Percentiles rank a stretch among this genome's conserved stretches.
Conservation (phyloP, 129 eudicot species). For the Deinandra increscens region DNA sequence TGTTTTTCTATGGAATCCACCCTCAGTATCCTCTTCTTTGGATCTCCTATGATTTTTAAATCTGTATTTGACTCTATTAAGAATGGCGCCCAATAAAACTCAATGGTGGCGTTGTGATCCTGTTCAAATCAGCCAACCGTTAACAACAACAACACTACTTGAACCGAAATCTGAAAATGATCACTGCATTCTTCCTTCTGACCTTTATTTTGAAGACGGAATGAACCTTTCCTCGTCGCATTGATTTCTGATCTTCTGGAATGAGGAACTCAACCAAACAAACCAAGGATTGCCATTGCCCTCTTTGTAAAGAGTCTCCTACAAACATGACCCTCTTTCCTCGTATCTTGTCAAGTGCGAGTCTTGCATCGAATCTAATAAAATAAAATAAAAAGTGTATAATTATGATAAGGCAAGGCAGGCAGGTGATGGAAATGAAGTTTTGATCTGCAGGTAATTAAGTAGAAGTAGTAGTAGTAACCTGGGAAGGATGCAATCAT, state of each 20-base stretch:
- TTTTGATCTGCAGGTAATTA: too few relatives aligned
- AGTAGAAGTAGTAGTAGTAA: too few relatives aligned
- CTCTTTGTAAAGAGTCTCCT: slow-evolving; percentile 94
- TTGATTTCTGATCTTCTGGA: slow-evolving; percentile 66
- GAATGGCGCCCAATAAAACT: slow-evolving; percentile 96
- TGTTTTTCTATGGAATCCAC: slow-evolving; percentile 86
- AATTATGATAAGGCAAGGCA: too few relatives aligned
- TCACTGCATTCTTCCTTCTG: background rate
- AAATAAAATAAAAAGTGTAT: too few relatives aligned
- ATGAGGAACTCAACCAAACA: slow-evolving; percentile 77
- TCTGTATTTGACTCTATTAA: slow-evolving; percentile 83
- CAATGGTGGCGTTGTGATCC: slow-evolving; percentile 90
- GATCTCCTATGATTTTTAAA: slow-evolving; percentile 57
- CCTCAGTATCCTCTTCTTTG: slow-evolving; percentile 70
- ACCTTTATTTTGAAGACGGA: slow-evolving; percentile 82
- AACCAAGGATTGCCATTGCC: slow-evolving; percentile 96
- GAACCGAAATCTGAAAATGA: too few relatives aligned
- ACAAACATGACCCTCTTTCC: slow-evolving; percentile 96
- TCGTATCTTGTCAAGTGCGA: slow-evolving; percentile 57
- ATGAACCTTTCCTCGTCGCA: slow-evolving; percentile 76
- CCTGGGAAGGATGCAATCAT: slow-evolving; percentile 90
- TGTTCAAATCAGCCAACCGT: slow-evolving; percentile 20
- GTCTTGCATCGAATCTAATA: slow-evolving; percentile 64
- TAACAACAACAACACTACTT: too few relatives aligned
- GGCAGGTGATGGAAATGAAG: background rate